Conservation (phyloP, 768 basidiomycete genomes). For the Termitomyces sp. region DNA sequence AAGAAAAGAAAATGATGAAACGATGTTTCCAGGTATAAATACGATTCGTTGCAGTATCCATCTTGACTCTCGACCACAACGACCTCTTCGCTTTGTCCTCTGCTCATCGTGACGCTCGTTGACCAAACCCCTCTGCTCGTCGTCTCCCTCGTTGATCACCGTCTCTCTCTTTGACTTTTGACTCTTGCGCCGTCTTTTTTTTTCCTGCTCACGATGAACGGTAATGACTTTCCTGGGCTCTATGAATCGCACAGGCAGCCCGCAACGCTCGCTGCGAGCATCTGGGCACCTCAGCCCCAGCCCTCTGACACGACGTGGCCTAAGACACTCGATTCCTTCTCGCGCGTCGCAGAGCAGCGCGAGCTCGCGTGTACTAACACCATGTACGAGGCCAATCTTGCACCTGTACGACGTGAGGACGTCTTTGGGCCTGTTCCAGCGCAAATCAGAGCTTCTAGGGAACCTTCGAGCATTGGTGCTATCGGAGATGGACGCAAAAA, state of each 20-base stretch:
- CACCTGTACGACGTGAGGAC: slow-evolving; percentile 47
- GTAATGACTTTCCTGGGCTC: slow-evolving; percentile 28
- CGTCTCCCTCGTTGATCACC: neutral
- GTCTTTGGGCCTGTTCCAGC: slow-evolving; percentile 57
- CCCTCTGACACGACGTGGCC: slow-evolving; percentile 68
- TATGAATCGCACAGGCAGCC: slow-evolving; percentile 35
- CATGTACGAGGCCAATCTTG: slow-evolving; percentile 11
- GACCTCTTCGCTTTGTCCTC: neutral
- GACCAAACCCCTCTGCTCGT: neutral
- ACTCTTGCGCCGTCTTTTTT: too few relatives aligned
- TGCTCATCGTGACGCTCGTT: neutral
- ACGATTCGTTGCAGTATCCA: slow-evolving; percentile 12
- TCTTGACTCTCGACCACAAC: slow-evolving; percentile 40
- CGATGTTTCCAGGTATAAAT: slow-evolving; percentile 27
- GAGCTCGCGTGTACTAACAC: slow-evolving; percentile 19
- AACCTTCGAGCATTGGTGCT: slow-evolving; percentile 49
- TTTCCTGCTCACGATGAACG: slow-evolving; percentile 25
- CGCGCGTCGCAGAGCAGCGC: slow-evolving; percentile 46
- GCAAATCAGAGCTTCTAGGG: neutral
- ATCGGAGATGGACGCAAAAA: slow-evolving; percentile 80
- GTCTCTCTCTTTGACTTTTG: too few relatives aligned
- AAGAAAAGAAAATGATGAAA: neutral
- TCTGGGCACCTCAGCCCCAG: slow-evolving; percentile 83
- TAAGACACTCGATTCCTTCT: slow-evolving; percentile 58
- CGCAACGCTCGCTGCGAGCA: slow-evolving; percentile 50